Conservation (phyloP, 2,329 filamentous ascomycete species). For the Akanthomyces dipterigenus region DNA sequence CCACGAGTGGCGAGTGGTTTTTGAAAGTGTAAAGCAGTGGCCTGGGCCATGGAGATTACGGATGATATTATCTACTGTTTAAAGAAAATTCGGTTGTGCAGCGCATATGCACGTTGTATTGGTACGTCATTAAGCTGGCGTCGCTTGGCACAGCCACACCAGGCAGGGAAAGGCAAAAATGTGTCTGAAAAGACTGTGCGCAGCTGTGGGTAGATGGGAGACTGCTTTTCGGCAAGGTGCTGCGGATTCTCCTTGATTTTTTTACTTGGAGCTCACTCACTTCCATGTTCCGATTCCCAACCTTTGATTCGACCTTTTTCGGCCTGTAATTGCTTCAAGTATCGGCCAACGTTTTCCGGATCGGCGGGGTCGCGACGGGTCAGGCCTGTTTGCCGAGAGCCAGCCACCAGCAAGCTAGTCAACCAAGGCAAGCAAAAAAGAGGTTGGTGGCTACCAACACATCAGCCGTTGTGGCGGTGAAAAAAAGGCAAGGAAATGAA, state of each 20-base stretch:
- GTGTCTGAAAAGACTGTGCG: not conserved
- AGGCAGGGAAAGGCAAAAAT: not conserved
- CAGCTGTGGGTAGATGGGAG: not conserved
- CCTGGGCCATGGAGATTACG: not conserved
- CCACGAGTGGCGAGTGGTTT: not conserved
- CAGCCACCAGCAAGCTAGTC: not conserved
- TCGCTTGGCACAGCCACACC: constrained; percentile 12
- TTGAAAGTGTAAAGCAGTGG: not conserved
- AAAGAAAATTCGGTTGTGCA: not conserved
- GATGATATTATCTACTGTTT: not conserved
- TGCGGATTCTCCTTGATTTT: not conserved
- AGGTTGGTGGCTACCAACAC: no score
- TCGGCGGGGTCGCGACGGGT: constrained; percentile 3
- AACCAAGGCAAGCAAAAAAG: not conserved
- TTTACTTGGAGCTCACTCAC: no score
- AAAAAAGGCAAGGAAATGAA: no score
- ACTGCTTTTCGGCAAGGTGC: not conserved
- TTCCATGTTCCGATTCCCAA: not conserved
- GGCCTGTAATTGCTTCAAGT: not conserved
- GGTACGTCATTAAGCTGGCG: constrained; percentile 10
- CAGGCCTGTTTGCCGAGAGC: constrained; percentile 5
- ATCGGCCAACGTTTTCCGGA: constrained; percentile 1
- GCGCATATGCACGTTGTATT: not conserved
- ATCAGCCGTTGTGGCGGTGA: no score
- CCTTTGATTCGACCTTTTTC: not conserved